These are phyloP conservation scores for Discostella stelligeroides DNA, from an alignment of 108 stramenopile species.

Conservation along the genomic window DNA sequence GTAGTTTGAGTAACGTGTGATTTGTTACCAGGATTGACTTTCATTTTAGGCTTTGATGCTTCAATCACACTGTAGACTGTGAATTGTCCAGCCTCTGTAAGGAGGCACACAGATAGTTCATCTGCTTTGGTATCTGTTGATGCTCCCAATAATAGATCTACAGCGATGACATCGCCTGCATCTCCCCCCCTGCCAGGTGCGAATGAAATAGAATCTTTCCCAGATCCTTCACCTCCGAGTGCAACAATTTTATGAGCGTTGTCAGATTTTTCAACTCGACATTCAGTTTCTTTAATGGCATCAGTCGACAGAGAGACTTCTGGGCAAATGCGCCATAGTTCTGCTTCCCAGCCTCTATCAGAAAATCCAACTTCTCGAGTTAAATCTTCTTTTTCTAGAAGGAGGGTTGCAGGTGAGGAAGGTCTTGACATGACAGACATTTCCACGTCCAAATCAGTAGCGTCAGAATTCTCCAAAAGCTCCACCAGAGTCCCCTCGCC, in stretches of 20 bases:
- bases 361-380: background rate
- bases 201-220: conserved; percentile 48
- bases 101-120: conserved; percentile 34
- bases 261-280: background rate
- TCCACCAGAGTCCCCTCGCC: background rate
- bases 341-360: conserved; percentile 65
- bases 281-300: conserved; percentile 29
- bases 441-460: background rate
- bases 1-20: no score
- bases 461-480: conserved; percentile 2
- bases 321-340: conserved; percentile 49
- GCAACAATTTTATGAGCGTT: conserved; percentile 29
- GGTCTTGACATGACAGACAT: background rate
- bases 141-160: conserved; percentile 26
- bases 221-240: conserved; percentile 48
- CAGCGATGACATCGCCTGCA: conserved; percentile 19
- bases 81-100: conserved; percentile 21
- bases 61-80: conserved; percentile 33
- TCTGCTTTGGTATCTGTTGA: background rate
- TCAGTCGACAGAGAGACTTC: background rate
- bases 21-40: no score
- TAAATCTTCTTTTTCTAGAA: no score
- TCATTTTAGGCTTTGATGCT: conserved; percentile 4
- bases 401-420: no score
- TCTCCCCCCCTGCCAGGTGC: conserved; percentile 34